phyloP scores from a whole-genome alignment of 768 basidiomycete genomes.

The Roridomyces roridus region DNA sequence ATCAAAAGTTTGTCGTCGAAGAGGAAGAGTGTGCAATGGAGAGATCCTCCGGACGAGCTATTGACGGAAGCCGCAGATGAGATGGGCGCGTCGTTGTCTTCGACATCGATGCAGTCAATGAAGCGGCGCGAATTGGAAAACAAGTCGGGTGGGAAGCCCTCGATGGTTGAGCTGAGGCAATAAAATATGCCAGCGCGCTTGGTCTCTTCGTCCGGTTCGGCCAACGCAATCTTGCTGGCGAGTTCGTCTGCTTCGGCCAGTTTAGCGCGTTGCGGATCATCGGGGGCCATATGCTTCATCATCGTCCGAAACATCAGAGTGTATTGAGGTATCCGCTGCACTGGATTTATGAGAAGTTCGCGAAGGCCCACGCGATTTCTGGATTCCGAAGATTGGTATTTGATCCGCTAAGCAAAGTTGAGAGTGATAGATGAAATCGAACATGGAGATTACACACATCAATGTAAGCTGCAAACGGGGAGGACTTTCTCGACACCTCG shows the following conservation, averaged over 20 bases:
- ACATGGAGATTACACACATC: conserved; percentile 67
- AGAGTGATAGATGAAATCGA: conserved; percentile 6
- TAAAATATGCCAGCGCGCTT: conserved; percentile 89
- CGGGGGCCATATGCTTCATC: conserved; percentile 84
- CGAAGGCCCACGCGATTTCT: conserved; percentile 87
- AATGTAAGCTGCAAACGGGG: conserved; percentile 84
- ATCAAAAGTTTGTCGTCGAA: conserved; percentile 95
- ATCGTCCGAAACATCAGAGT: conserved; percentile 92
- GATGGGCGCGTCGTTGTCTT: conserved; percentile 69
- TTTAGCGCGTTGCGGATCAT: conserved; percentile 79
- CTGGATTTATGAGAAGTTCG: conserved; percentile 94
- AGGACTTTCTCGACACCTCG: conserved; percentile 80
- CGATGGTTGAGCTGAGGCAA: conserved; percentile 82
- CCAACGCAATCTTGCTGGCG: conserved; percentile 88
- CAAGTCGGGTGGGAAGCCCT: conserved; percentile 90
- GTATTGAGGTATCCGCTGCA: conserved; percentile 94
- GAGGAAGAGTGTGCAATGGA: conserved; percentile 89
- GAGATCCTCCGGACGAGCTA: conserved; percentile 47
- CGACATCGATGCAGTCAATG: conserved; percentile 92
- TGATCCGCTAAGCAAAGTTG: conserved; percentile 66
- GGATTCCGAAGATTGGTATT: conserved; percentile 78
- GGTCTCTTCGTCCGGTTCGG: conserved; percentile 92
- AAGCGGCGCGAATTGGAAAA: conserved; percentile 88
- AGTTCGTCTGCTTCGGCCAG: conserved; percentile 86
- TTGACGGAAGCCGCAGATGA: conserved; percentile 52